phyloP scores from a whole-genome alignment of 148 eudicot species.

The Rhododendron mucronatum region DNA sequence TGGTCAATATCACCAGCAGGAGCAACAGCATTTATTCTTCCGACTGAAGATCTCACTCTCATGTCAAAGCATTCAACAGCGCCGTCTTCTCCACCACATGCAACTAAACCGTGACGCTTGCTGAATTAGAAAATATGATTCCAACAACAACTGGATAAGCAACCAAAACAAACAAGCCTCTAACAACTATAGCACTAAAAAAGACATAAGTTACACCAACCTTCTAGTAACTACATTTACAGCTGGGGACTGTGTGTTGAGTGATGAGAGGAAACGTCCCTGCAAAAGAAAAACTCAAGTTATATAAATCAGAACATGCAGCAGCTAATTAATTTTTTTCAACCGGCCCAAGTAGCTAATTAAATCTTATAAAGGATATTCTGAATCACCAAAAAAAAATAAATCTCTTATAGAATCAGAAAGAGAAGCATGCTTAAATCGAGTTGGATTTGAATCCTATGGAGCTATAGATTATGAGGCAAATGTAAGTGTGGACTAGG shows the following conservation, averaged over 20 bases:
- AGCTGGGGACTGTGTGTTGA: conserved; percentile 79
- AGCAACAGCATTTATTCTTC: conserved; percentile 67
- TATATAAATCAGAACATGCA: background rate
- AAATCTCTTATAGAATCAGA: background rate
- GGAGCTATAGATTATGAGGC: background rate
- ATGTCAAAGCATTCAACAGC: conserved; percentile 96
- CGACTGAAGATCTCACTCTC: conserved; percentile 77
- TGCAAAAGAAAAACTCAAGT: conserved; percentile 19
- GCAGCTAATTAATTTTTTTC: background rate
- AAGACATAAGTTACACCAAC: conserved; percentile 28
- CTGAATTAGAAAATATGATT: conserved; percentile 33
- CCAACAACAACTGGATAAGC: conserved; percentile 8
- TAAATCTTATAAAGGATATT: background rate
- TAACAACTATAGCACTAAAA: background rate
- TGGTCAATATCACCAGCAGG: conserved; percentile 55
- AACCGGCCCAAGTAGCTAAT: background rate
- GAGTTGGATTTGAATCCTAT: background rate
- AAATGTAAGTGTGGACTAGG: background rate
- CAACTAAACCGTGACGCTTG: conserved; percentile 85
- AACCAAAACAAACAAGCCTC: background rate
- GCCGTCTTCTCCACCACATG: conserved; percentile 98
- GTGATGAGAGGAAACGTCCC: conserved; percentile 89
- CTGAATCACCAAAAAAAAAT: background rate
- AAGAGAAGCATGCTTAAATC: background rate
- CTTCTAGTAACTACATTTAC: conserved; percentile 88